Conservation (phyloP, 371 early-diverging fungal genomes). For the Syncephalastrum sp. region DNA sequence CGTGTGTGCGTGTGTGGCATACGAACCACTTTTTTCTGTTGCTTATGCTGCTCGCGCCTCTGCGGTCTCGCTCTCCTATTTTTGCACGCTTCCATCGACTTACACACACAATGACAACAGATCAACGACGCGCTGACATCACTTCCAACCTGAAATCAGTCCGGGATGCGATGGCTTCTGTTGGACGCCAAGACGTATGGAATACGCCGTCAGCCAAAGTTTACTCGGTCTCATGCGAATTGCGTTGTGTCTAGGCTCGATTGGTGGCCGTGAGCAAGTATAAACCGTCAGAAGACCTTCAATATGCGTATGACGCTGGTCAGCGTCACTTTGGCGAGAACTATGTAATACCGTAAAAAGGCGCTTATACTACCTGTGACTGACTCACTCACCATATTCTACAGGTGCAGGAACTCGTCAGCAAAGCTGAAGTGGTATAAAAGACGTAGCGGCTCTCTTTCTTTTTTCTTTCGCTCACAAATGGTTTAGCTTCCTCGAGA, state of each 20-base stretch:
- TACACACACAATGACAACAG: slow-evolving; percentile 20
- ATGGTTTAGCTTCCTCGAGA: slow-evolving; percentile 57
- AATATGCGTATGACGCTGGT: slow-evolving; percentile 73
- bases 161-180: slow-evolving; percentile 13
- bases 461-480: not conserved
- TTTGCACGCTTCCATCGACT: slow-evolving; percentile 1
- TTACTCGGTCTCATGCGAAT: not conserved
- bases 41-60: too few species aligned
- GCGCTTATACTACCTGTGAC: slow-evolving; percentile 71
- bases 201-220: not conserved
- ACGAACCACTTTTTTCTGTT: too few species aligned
- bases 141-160: slow-evolving; percentile 21
- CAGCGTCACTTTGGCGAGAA: slow-evolving; percentile 97
- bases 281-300: slow-evolving; percentile 81
- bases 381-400: slow-evolving; percentile 22
- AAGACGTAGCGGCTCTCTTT: not conserved
- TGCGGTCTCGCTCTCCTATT: too few species aligned
- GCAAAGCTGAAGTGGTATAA: slow-evolving; percentile 77
- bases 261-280: slow-evolving; percentile 94
- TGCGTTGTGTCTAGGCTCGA: slow-evolving; percentile 25
- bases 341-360: slow-evolving; percentile 58
- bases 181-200: not conserved
- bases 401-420: slow-evolving; percentile 89
- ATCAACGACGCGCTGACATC: slow-evolving; percentile 16
- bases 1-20: too few species aligned